Evolutionary conservation across 768 basidiomycete genomes (phyloP).

Genomic region (Lentinula raphanica): DNA sequence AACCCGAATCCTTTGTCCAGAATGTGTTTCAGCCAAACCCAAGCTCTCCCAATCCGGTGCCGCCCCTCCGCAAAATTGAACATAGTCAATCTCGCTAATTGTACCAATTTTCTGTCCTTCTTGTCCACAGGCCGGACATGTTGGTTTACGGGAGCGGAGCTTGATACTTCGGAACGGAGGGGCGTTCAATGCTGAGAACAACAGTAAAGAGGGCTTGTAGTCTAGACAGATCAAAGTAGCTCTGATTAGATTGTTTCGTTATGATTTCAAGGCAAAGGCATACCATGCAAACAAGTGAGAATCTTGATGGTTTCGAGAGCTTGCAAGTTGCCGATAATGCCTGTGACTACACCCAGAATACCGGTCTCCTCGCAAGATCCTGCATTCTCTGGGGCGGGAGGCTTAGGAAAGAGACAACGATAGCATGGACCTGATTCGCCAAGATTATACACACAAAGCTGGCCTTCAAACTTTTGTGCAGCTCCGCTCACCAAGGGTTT

Average conservation of each 20-base stretch:
- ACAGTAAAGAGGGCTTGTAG: slow-evolving; percentile 54
- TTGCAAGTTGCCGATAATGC: slow-evolving; percentile 85
- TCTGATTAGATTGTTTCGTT: too few species aligned
- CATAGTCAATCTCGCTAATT: slow-evolving; percentile 67
- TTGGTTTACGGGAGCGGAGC: slow-evolving; percentile 62
- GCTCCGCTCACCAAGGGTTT: slow-evolving; percentile 91
- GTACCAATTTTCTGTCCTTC: slow-evolving; percentile 36
- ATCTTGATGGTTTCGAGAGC: slow-evolving; percentile 86
- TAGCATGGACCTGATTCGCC: slow-evolving; percentile 80
- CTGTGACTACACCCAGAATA: slow-evolving; percentile 84
- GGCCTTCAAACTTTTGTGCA: slow-evolving; percentile 81
- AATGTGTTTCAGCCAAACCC: slow-evolving; percentile 41
- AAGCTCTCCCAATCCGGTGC: slow-evolving; percentile 58
- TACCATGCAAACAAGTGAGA: slow-evolving; percentile 63
- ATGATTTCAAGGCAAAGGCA: slow-evolving; percentile 9
- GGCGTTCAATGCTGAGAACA: slow-evolving; percentile 66
- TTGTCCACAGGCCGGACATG: slow-evolving; percentile 72
- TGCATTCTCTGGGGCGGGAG: slow-evolving; percentile 56
- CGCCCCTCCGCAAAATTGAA: slow-evolving; percentile 79
- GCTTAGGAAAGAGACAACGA: slow-evolving; percentile 85
- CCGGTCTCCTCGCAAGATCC: slow-evolving; percentile 88
- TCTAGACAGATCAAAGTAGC: too few species aligned
- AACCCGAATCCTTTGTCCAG: slow-evolving; percentile 37
- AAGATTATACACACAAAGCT: slow-evolving; percentile 72
- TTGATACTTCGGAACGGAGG: slow-evolving; percentile 81